These are phyloP conservation scores for Volvox reticuliferus DNA, from an alignment of 139 green algal genomes.

Conservation along the genomic window DNA sequence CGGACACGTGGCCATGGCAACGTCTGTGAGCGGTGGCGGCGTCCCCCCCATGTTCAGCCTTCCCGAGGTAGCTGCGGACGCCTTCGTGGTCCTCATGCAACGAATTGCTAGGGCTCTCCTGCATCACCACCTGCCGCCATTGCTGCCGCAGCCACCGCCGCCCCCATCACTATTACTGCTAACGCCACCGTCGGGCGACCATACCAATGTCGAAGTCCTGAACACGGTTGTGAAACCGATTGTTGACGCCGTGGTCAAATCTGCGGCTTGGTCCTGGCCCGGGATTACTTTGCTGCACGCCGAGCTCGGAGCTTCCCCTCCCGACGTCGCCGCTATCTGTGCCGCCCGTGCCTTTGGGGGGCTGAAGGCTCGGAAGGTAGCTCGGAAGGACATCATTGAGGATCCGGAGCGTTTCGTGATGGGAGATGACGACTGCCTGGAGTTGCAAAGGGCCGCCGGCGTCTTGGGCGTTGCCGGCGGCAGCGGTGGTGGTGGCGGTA, in stretches of 20 bases:
- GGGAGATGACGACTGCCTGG: neutral
- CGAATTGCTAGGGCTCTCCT: neutral
- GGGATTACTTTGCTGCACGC: neutral
- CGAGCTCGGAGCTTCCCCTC: neutral
- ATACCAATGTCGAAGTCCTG: no score
- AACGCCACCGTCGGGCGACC: neutral
- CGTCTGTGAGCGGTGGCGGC: neutral
- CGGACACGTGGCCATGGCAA: neutral
- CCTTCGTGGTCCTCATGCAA: constrained; percentile 28
- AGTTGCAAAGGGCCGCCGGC: neutral
- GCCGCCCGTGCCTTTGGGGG: no score
- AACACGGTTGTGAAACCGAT: no score
- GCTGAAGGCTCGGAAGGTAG: neutral
- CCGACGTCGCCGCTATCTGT: neutral
- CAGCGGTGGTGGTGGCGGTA: neutral
- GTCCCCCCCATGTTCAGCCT: neutral
- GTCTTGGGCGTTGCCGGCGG: neutral
- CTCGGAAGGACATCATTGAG: neutral
- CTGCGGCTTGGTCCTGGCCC: neutral
- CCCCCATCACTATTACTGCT: neutral
- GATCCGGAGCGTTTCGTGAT: neutral
- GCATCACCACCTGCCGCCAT: constrained; percentile 15
- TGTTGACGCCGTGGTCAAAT: neutral
- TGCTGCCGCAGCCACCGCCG: neutral
- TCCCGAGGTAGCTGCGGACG: neutral